Base-by-base conservation (phyloP, 495 filamentous ascomycete species). In the Penicillium nucicola region DNA sequence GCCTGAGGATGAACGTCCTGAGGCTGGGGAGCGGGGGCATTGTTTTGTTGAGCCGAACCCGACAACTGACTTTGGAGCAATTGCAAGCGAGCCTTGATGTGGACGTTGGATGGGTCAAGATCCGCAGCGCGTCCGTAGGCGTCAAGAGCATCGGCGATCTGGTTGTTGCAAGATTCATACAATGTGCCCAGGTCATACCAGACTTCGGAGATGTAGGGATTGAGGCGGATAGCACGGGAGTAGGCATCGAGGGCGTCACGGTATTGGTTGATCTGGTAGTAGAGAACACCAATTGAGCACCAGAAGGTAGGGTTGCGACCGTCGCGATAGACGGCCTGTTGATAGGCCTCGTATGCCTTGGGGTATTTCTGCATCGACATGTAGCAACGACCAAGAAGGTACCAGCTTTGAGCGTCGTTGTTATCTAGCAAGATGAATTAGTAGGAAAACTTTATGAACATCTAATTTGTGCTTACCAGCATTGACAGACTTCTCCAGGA, bases 191-290 rank as follows among this genome's bases (percentile, higher is more conserved):
- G 75, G 73, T 99, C 95, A 71, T 97, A 99, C 93, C 93, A 99
- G 34, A 99, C 93, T 68, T 99, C 93, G 4, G 93, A 97, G 55
- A 99, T 99, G 77, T 95, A 96, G 2, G 93, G 93, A 65, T 97
- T 99, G 62, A 99, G 75, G 50, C 93, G 89, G 61, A 99, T 99
- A 36, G 93, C 93, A 52, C 93, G 90, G 57, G 91, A 96, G 72
- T 99, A 99, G 53, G 93, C 93, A 79, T 99, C 93, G 42, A 99
- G 82, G 14, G 93, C 93, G 77, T 99, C 93, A 42, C 93, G 85
- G 68, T 99, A 99, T 77, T 99, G 93, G 67, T 99, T 99, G 76
- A 99, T 99, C 72, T 99, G 93, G 73, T 97, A 99, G 65, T 99
- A 99, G 32, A 99, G 82, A 14, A 99, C 93, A 64, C 93, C 93